phyloP scores from a whole-genome alignment of 495 filamentous ascomycete genomes.

The Penicillium robsamsonii region DNA sequence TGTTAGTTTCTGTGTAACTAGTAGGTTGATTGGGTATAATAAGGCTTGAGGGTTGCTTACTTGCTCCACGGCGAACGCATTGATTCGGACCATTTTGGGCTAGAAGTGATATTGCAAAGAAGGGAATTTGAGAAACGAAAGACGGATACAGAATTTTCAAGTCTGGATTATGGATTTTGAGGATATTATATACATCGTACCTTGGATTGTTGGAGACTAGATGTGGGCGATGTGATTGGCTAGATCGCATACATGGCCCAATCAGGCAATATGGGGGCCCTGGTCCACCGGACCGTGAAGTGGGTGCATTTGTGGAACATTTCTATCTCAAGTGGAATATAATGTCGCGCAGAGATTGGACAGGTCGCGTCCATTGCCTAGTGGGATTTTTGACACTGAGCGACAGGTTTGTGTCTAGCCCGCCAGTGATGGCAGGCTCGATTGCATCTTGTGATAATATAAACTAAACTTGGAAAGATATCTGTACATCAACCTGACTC shows the following conservation, averaged over 20 bases:
- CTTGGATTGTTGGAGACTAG: background rate
- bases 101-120: background rate
- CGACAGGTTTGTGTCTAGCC: background rate
- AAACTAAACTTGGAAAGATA: background rate
- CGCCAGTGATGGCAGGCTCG: background rate
- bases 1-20: background rate
- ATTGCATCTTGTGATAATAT: background rate
- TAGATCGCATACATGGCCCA: conserved; percentile 5
- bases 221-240: background rate
- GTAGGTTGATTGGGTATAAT: background rate
- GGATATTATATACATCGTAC: background rate
- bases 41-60: conserved; percentile 33
- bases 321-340: background rate
- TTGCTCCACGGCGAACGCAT: conserved; percentile 75
- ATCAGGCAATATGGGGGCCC: background rate
- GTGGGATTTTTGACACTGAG: background rate
- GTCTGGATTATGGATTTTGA: background rate
- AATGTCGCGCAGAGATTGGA: background rate
- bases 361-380: background rate
- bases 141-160: background rate
- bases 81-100: conserved; percentile 62
- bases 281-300: background rate
- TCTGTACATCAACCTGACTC: conserved; percentile 19
- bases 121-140: background rate
- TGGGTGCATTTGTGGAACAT: background rate